These are phyloP conservation scores for Mucor racemosus DNA, from an alignment of 371 early-diverging fungal genomes.

Conservation along the genomic window DNA sequence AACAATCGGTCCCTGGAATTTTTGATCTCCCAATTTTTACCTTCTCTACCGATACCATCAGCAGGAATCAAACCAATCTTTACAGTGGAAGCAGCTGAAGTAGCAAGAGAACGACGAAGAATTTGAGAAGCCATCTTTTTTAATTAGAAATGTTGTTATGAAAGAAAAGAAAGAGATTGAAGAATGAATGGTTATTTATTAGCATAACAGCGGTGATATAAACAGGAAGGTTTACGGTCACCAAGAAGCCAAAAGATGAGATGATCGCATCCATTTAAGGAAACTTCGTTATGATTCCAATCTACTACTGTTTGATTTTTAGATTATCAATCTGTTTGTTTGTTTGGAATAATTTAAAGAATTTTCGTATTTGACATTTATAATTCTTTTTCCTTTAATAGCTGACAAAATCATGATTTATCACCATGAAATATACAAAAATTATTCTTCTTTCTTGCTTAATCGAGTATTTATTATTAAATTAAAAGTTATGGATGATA, in stretches of 20 bases:
- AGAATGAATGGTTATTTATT: conserved; percentile 1
- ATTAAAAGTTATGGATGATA: no score
- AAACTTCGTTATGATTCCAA: conserved; percentile 22
- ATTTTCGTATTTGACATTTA: no score
- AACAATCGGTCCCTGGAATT: background rate
- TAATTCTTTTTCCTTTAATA: background rate
- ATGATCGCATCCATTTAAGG: conserved; percentile 33
- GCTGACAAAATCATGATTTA: background rate
- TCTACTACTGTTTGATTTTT: background rate
- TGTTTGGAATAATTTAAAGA: background rate
- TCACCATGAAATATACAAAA: no score
- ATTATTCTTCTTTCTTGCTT: no score
- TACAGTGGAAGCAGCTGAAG: conserved; percentile 58
- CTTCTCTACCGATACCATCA: conserved; percentile 95
- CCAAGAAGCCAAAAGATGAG: conserved; percentile 19
- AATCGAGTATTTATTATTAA: no score
- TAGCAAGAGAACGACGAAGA: conserved; percentile 59
- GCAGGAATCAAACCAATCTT: conserved; percentile 93
- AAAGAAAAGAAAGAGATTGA: background rate
- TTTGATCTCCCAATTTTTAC: conserved; percentile 20
- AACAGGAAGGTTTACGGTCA: conserved; percentile 22
- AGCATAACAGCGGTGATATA: conserved; percentile 21
- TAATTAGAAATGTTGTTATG: background rate
- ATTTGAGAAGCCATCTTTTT: conserved; percentile 43
- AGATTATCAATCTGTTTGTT: conserved; percentile 4